A percentile compares a stretch with the other conserved stretches of the same genome.
These are phyloP conservation scores for Schizochytrium sp. DNA, from an alignment of 108 stramenopile species.

Conservation along the genomic window DNA sequence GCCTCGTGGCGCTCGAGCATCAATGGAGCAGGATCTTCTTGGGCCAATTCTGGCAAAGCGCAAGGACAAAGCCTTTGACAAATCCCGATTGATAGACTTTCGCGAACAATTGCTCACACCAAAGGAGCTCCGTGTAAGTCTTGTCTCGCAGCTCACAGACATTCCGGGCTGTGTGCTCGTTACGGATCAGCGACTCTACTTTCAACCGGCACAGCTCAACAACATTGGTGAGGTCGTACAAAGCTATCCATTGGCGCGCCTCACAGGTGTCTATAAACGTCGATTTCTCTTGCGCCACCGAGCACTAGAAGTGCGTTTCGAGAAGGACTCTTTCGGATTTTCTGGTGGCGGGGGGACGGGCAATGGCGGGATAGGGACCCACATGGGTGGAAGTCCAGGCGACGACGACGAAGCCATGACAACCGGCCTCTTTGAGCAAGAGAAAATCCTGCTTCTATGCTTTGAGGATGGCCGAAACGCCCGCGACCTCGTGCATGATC, in stretches of 20 bases:
- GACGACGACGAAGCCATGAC: background rate
- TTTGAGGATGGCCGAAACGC: slow-evolving; percentile 26
- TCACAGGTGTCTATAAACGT: slow-evolving; percentile 28
- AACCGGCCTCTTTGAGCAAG: background rate
- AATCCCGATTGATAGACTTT: slow-evolving; percentile 43
- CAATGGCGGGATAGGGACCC: background rate
- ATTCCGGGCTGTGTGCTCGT: slow-evolving; percentile 41
- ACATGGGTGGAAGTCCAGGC: background rate
- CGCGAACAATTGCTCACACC: slow-evolving; percentile 21
- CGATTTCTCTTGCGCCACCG: slow-evolving; percentile 21
- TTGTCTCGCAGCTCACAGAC: slow-evolving; percentile 30
- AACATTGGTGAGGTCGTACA: slow-evolving; percentile 43
- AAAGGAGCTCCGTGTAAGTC: background rate
- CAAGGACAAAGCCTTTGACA: slow-evolving; percentile 28
- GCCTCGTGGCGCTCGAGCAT: background rate
- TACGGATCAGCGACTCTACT: slow-evolving; percentile 40
- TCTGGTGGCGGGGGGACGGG: background rate
- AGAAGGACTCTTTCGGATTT: background rate
- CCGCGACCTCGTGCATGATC: slow-evolving; percentile 33
- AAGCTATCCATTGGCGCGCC: slow-evolving; percentile 1
- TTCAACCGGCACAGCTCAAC: slow-evolving; percentile 49
- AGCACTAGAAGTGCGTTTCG: background rate
- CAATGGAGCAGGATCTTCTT: slow-evolving; percentile 24
- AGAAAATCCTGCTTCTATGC: slow-evolving; percentile 23
- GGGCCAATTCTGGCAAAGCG: slow-evolving; percentile 30